Base-by-base conservation (phyloP, 345 rosid genomes). In the Atalantia buxifolia region DNA sequence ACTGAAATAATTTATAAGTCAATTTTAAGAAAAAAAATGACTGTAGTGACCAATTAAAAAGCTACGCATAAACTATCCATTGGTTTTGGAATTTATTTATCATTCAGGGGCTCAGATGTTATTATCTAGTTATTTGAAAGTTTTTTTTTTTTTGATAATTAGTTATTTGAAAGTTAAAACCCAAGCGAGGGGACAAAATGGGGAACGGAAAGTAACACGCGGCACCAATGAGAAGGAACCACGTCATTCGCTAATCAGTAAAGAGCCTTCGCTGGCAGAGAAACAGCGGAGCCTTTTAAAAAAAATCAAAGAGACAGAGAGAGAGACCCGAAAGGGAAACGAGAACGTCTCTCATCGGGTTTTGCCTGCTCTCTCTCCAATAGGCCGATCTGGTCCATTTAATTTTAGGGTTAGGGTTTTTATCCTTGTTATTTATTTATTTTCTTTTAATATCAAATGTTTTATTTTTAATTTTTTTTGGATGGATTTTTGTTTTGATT, bases 311-410 rank as follows among this genome's bases (percentile, higher is more conserved):
- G 66, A 60, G 61, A 45, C 57, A 6, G 48, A 13, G 60, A 33
- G 59, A 40, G 25, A 21, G 31, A 19, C 9, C 56, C 7, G 2
- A 53, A 53, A 53, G 57, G 8, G 22, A 4, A 50, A 18, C 57
- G 57, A 18, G 16, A 22, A 38, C 13, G 31, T 25, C 61, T 19
- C 42, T 70, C 75, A 35, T 19, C 70, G 55, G 69, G 59, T 48
- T 10, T 76, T 60, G 48, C 65, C n/a, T 18, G 36, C 36, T 53
- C 75, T 55, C 82, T 78, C 65, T 28, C 69, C 57, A 76, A 40
- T 55, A 64, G 56, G 83, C 83, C 81, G 87, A 85, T 77, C 90
- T 84, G 81, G 83, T 79, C 71, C 81, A 56, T 73, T 62, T 60
- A 65, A 68, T 67, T n/a, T 22, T 22, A 42, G 82, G 86, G 82